Conservation (phyloP, 225 moss, liverwort and hornwort species). For the Pseudisothecium myosuroides region DNA sequence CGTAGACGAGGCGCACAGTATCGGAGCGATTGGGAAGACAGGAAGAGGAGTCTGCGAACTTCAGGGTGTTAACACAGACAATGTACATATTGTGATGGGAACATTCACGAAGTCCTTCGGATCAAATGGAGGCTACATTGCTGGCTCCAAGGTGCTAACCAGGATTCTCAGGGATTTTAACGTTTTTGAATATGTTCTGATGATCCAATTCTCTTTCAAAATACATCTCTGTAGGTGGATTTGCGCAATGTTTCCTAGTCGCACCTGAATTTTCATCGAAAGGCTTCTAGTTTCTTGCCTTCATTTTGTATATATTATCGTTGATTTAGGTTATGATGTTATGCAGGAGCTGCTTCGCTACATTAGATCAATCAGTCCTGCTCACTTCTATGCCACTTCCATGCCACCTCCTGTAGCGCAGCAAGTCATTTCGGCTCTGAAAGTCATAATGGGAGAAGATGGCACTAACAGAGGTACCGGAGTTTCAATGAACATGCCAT, state of each 20-base stretch:
- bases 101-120: slow-evolving; percentile 90
- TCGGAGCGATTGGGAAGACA: slow-evolving; percentile 78
- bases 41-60: slow-evolving; percentile 85
- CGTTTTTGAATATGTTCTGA: background rate
- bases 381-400: slow-evolving; percentile 73
- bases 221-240: background rate
- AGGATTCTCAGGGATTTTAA: background rate
- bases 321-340: background rate
- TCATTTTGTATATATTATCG: background rate
- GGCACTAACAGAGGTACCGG: slow-evolving; percentile 66
- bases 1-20: slow-evolving; percentile 92
- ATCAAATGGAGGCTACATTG: slow-evolving; percentile 88
- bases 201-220: background rate
- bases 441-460: slow-evolving; percentile 70
- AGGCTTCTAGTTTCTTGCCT: background rate
- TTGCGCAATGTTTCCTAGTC: background rate
- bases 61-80: slow-evolving; percentile 58
- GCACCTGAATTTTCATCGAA: background rate
- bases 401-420: slow-evolving; percentile 90
- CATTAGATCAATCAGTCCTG: slow-evolving; percentile 56
- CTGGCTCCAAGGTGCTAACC: slow-evolving; percentile 50
- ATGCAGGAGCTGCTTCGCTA: slow-evolving; percentile 62
- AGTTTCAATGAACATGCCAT: background rate
- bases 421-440: slow-evolving; percentile 78
- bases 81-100: slow-evolving; percentile 89